These are phyloP conservation scores for Apiospora pterosperma DNA, from an alignment of 2,329 filamentous ascomycete species.

Conservation along the genomic window DNA sequence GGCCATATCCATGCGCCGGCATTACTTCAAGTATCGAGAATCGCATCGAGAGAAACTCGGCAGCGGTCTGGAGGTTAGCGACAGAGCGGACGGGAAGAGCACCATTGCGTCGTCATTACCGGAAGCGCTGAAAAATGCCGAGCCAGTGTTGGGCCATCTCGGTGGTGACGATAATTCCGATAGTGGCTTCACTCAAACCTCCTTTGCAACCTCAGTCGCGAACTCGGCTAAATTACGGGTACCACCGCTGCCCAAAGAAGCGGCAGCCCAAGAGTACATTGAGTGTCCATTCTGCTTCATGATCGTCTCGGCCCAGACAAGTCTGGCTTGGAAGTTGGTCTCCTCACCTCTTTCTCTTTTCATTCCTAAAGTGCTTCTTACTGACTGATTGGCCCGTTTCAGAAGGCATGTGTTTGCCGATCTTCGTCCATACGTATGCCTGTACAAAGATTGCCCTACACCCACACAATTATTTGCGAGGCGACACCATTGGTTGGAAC, in stretches of 20 bases:
- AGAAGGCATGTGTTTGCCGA: conserved; percentile 32
- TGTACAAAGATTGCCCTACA: conserved; percentile 22
- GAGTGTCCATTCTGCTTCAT: conserved; percentile 38
- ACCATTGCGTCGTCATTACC: not conserved
- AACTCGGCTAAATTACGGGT: conserved; percentile 11
- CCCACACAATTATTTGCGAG: conserved; percentile 16
- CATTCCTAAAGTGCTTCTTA: not conserved
- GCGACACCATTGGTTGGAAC: conserved; percentile 19
- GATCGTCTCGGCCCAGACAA: conserved; percentile 24
- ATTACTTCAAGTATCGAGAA: conserved; percentile 34
- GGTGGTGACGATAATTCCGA: conserved; percentile 21
- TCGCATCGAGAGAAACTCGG: conserved; percentile 30
- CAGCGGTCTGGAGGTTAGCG: conserved; percentile 14
- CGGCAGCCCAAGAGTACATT: conserved; percentile 22
- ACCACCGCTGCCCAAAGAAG: conserved; percentile 20
- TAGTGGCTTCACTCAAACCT: conserved; percentile 22
- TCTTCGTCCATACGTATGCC: conserved; percentile 34
- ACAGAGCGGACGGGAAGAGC: conserved; percentile 10
- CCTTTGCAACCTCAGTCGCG: conserved; percentile 23
- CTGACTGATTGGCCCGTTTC: not conserved
- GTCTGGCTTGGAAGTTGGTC: conserved; percentile 28
- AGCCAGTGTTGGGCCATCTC: not conserved
- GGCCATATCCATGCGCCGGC: conserved; percentile 30
- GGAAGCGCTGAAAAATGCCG: not conserved
- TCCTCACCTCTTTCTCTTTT: not conserved